Conservation (phyloP, 2,329 filamentous ascomycete species). For the Alternaria angustiovoidea region DNA sequence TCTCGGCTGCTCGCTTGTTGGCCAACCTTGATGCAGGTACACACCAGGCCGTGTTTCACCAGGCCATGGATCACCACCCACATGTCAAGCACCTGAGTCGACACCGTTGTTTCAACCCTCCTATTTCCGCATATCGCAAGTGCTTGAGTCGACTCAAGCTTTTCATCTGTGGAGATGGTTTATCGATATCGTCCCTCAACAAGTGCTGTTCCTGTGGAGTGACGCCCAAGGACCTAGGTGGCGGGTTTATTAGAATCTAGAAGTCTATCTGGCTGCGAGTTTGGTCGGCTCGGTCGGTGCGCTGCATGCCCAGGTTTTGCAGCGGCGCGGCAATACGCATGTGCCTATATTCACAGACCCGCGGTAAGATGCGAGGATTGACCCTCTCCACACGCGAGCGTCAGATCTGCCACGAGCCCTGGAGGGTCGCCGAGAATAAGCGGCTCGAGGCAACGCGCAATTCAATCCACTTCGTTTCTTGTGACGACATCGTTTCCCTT, state of each 20-base stretch:
- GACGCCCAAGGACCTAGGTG: not conserved
- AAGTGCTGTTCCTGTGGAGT: conserved; percentile 1
- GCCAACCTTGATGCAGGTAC: conserved; percentile 14
- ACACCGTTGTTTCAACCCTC: conserved; percentile 13
- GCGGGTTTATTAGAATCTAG: not conserved
- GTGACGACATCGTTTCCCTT: conserved; percentile 3
- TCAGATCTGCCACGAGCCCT: conserved; percentile 1
- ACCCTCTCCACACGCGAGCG: not conserved
- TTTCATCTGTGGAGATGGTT: conserved; percentile 8
- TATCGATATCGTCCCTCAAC: conserved; percentile 14
- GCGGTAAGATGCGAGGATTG: conserved; percentile 5
- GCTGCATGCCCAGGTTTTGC: not conserved
- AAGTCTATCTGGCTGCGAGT: not conserved
- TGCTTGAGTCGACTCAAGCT: conserved; percentile 18
- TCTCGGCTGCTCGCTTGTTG: conserved; percentile 9
- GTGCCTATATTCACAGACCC: not conserved
- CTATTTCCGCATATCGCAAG: conserved; percentile 7
- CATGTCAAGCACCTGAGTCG: not conserved
- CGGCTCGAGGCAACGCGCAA: conserved; percentile 3
- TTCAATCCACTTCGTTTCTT: not conserved
- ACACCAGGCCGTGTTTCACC: conserved; percentile 12
- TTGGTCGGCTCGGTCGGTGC: not conserved
- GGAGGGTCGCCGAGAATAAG: conserved; percentile 1
- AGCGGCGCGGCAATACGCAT: not conserved
- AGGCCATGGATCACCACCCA: conserved; percentile 2